Conservation (phyloP, 352 stramenopile genomes). For the Globisporangium yorkense region DNA sequence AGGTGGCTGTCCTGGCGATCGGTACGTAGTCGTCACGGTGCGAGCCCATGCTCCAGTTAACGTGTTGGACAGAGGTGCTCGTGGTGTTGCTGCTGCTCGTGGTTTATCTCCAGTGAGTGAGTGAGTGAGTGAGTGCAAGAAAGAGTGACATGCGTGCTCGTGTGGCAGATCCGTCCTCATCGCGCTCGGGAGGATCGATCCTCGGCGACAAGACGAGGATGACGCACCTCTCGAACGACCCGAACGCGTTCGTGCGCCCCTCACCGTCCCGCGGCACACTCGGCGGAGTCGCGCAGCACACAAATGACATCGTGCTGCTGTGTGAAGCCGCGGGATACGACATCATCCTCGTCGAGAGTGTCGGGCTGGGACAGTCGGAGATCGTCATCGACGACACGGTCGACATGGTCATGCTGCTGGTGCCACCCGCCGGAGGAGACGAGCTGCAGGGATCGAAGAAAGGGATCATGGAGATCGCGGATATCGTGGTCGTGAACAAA, state of each 20-base stretch:
- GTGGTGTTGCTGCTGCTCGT: not conserved
- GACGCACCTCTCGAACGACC: constrained; percentile 90
- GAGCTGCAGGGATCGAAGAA: constrained; percentile 98
- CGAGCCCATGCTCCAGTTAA: not conserved
- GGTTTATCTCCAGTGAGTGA: not conserved
- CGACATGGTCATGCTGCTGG: constrained; percentile 95
- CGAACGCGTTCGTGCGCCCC: constrained; percentile 90
- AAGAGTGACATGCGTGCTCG: not conserved
- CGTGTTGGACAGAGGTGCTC: not conserved
- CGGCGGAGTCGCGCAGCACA: constrained; percentile 68
- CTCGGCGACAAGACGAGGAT: constrained; percentile 98
- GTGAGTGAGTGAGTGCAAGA: not conserved
- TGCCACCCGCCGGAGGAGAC: constrained; percentile 94
- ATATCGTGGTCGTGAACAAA: constrained; percentile 98
- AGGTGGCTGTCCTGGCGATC: constrained; percentile 94
- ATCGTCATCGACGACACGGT: constrained; percentile 95
- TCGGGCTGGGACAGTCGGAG: constrained; percentile 96
- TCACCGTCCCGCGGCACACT: constrained; percentile 87
- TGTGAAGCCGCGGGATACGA: constrained; percentile 93
- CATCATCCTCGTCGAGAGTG: constrained; percentile 96
- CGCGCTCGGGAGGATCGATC: constrained; percentile 93
- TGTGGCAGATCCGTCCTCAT: constrained; percentile 91
- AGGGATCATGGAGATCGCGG: constrained; percentile 97
- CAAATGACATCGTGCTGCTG: constrained; percentile 92
- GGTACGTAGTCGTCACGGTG: constrained; percentile 14